phyloP scores from a whole-genome alignment of 208 protist species.

The Plasmodiophora brassicae region DNA sequence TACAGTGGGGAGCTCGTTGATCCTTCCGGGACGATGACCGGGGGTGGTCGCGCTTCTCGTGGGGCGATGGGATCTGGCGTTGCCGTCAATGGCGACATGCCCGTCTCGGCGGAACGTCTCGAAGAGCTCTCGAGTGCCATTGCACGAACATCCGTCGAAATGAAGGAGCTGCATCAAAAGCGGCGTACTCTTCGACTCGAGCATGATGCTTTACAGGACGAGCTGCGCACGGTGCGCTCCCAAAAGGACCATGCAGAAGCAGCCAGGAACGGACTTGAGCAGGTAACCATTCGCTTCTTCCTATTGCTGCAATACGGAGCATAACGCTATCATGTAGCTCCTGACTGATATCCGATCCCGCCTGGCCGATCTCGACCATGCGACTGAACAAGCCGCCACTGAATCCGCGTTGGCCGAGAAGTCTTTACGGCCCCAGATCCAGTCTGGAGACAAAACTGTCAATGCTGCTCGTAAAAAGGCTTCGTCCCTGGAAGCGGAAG shows the following conservation, averaged over 20 bases:
- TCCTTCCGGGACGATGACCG: conserved; percentile 91
- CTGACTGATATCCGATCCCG: no score
- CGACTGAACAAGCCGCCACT: not conserved
- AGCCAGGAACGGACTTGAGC: no score
- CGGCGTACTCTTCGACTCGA: not conserved
- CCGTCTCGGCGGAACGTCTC: not conserved
- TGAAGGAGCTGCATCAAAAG: not conserved
- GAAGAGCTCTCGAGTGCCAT: not conserved
- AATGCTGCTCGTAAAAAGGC: not conserved
- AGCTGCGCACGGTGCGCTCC: not conserved
- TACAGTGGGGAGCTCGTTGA: conserved; percentile 70
- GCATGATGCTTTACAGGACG: not conserved
- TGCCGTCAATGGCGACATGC: not conserved
- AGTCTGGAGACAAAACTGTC: not conserved
- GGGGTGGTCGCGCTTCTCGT: conserved; percentile 79
- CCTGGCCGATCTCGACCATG: no score
- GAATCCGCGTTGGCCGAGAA: not conserved
- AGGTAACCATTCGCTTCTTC: no score
- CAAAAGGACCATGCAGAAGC: no score
- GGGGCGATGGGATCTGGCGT: conserved; percentile 67
- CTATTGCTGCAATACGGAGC: no score
- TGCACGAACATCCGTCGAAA: not conserved
- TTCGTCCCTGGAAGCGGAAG: conserved; percentile 27
- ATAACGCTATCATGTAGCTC: no score
- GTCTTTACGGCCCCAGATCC: not conserved